Conservation (phyloP, 1,284 basidiomycete species). For the Sphaerobolus stellatus region DNA sequence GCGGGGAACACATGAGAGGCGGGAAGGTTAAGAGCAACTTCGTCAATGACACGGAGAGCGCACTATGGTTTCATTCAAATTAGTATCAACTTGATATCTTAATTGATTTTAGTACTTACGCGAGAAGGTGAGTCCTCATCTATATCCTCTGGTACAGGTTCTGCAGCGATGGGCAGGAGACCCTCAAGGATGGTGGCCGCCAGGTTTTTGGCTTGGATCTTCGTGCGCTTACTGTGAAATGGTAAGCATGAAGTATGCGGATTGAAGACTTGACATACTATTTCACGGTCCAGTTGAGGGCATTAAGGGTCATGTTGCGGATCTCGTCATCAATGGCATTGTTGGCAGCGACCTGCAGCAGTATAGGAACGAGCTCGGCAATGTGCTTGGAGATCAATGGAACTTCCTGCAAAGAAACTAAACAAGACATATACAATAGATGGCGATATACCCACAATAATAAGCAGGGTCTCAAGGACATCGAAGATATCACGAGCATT, state of each 20-base stretch:
- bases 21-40: constrained; percentile 90
- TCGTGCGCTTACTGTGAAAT: constrained; percentile 85
- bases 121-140: constrained; percentile 91
- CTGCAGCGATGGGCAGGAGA: constrained; percentile 92
- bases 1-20: constrained; percentile 97
- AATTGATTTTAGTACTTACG: constrained; percentile 45
- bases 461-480: constrained; percentile 93
- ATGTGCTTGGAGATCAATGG: constrained; percentile 90
- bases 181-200: constrained; percentile 87
- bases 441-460: constrained; percentile 61
- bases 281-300: constrained; percentile 94
- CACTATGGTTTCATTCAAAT: constrained; percentile 45
- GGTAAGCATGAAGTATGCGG: constrained; percentile 4
- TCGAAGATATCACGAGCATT: constrained; percentile 91
- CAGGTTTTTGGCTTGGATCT: constrained; percentile 86
- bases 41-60: constrained; percentile 93
- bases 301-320: constrained; percentile 90
- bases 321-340: constrained; percentile 76
- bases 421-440: not conserved
- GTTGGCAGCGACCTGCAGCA: constrained; percentile 85
- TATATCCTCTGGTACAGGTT: constrained; percentile 83
- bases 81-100: constrained; percentile 14
- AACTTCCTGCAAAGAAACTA: constrained; percentile 63
- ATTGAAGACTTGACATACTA: constrained; percentile 52
- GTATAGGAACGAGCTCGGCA: constrained; percentile 86